These are phyloP conservation scores for Aspergillus wentii DNA, from an alignment of 495 filamentous ascomycete species.

Conservation along the genomic window DNA sequence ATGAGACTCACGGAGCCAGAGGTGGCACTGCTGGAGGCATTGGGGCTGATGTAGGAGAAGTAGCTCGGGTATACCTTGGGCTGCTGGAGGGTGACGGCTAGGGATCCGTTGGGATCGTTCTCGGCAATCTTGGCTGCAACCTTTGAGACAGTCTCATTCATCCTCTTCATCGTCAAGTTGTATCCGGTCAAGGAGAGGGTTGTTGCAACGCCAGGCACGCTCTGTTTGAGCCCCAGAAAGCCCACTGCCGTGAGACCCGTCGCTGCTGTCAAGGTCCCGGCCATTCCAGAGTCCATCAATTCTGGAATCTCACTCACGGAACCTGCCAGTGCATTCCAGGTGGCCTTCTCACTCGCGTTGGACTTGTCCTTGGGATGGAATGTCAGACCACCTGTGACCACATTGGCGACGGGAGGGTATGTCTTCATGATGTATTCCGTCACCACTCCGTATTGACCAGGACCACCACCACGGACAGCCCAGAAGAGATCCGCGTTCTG, in stretches of 20 bases:
- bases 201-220: neutral
- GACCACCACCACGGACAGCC: conserved; percentile 27
- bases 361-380: conserved; percentile 25
- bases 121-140: conserved; percentile 1
- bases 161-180: conserved; percentile 7
- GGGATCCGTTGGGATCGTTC: neutral
- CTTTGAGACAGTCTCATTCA: conserved; percentile 6
- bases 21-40: neutral
- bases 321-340: conserved; percentile 38
- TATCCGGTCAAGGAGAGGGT: conserved; percentile 1
- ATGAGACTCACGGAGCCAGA: conserved; percentile 10
- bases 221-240: too few relatives aligned
- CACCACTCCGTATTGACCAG: conserved; percentile 33
- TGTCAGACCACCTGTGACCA: conserved; percentile 15
- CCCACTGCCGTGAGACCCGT: too few relatives aligned
- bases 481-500: conserved; percentile 53
- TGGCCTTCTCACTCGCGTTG: conserved; percentile 20
- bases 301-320: conserved; percentile 36
- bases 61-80: conserved; percentile 1
- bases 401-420: conserved; percentile 23
- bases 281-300: conserved; percentile 22
- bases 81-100: neutral
- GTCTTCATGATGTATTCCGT: conserved; percentile 31
- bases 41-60: conserved; percentile 3
- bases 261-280: neutral